Conservation (phyloP, 805 yeast species). For the Kluyveromyces siamensis region DNA sequence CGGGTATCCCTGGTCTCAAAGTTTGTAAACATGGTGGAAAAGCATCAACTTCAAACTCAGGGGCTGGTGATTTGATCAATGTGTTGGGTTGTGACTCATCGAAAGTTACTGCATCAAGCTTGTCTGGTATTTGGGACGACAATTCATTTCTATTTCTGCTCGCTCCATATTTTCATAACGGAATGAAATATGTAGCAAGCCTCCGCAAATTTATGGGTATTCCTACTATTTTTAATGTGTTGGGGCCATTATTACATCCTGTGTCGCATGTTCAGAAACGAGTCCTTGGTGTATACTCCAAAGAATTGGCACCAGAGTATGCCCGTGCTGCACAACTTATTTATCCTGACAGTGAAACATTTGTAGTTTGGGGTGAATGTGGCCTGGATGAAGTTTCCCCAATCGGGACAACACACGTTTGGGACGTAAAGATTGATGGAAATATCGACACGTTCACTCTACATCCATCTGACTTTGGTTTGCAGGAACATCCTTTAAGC, state of each 20-base stretch:
- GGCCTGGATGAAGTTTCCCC: conserved; percentile 95
- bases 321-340: conserved; percentile 71
- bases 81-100: conserved; percentile 76
- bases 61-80: conserved; percentile 83
- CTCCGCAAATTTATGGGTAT: conserved; percentile 74
- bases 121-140: conserved; percentile 41
- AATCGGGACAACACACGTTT: conserved; percentile 67
- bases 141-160: conserved; percentile 58
- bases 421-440: conserved; percentile 48
- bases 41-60: conserved; percentile 87
- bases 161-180: conserved; percentile 93
- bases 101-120: conserved; percentile 55
- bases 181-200: conserved; percentile 74
- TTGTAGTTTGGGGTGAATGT: conserved; percentile 89
- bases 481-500: conserved; percentile 59
- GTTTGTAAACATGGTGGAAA: conserved; percentile 97
- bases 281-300: conserved; percentile 82
- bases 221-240: conserved; percentile 87
- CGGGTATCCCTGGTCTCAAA: conserved; percentile 66
- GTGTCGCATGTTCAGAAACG: conserved; percentile 66
- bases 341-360: conserved; percentile 40
- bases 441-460: conserved; percentile 31
- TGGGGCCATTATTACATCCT: conserved; percentile 94
- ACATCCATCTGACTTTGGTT: conserved; percentile 72
- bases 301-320: conserved; percentile 68